A percentile compares a stretch with the other conserved stretches of the same genome.
Conservation (phyloP, 2,329 filamentous ascomycete genomes). For the Westerdykella sp. region DNA sequence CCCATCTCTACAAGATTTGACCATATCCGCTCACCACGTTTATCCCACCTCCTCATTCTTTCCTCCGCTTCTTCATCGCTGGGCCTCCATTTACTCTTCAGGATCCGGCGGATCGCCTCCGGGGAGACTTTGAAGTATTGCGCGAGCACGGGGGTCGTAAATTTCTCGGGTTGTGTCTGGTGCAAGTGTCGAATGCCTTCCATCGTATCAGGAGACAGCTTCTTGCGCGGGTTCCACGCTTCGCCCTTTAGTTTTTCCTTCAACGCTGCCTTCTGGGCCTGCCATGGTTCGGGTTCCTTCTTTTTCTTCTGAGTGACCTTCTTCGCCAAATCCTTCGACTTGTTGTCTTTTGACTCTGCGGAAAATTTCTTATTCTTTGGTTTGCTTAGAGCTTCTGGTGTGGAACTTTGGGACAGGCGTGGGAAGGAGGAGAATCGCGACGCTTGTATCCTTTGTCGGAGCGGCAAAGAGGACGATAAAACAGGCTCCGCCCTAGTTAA, state of each 20-base stretch:
- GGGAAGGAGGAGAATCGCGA: constrained; percentile 13
- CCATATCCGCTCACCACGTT: constrained; percentile 46
- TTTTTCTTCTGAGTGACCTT: constrained; percentile 1
- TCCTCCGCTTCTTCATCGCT: constrained; percentile 42
- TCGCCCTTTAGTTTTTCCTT: constrained; percentile 70
- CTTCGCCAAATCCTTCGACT: constrained; percentile 27
- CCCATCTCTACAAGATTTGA: constrained; percentile 45
- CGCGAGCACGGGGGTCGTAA: constrained; percentile 67
- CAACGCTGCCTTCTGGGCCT: constrained; percentile 66
- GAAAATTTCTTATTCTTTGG: neutral
- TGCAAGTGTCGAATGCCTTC: constrained; percentile 84
- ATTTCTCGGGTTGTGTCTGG: constrained; percentile 66
- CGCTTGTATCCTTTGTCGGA: constrained; percentile 1
- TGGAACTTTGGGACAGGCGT: constrained; percentile 2
- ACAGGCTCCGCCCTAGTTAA: constrained; percentile 5
- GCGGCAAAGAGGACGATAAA: constrained; percentile 2
- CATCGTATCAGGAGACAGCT: constrained; percentile 83
- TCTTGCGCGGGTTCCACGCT: constrained; percentile 76
- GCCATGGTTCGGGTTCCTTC: constrained; percentile 54
- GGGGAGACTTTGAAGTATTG: constrained; percentile 77
- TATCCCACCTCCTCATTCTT: constrained; percentile 42
- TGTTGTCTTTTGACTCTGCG: constrained; percentile 13
- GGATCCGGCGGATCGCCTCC: constrained; percentile 79
- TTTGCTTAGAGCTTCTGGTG: neutral
- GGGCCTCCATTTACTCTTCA: constrained; percentile 71